Evolutionary conservation across 345 rosid species (phyloP).

Genomic region (Boechera stricta): DNA sequence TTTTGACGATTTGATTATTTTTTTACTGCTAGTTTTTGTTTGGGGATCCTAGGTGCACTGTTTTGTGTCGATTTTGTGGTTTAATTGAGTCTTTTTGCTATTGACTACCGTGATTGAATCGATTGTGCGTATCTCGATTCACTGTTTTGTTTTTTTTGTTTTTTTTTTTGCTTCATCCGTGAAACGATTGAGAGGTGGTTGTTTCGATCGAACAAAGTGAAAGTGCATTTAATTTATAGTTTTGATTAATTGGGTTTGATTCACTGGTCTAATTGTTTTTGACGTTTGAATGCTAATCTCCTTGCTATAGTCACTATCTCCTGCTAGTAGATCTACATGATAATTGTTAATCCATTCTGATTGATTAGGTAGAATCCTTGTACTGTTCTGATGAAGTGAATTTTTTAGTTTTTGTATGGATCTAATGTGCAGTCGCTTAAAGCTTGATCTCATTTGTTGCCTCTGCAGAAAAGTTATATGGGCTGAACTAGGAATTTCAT

Average conservation of each 20-base stretch:
- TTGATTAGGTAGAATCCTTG: conserved; percentile 26
- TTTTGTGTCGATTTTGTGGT: conserved; percentile 11
- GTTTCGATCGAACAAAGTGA: conserved; percentile 31
- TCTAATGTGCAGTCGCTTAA: conserved; percentile 18
- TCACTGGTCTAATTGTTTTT: background rate
- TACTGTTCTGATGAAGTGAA: conserved; percentile 4
- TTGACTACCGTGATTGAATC: conserved; percentile 10
- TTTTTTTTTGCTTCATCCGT: background rate
- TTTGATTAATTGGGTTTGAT: conserved; percentile 35
- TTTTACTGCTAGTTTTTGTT: too few species aligned
- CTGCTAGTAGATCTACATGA: conserved; percentile 29
- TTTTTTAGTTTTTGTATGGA: background rate
- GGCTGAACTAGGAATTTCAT: conserved; percentile 69
- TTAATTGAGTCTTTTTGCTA: background rate
- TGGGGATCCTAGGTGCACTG: background rate
- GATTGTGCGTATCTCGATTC: conserved; percentile 18
- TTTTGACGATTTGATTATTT: conserved; percentile 5
- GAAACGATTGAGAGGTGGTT: conserved; percentile 8
- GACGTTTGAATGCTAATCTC: conserved; percentile 8
- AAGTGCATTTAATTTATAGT: background rate
- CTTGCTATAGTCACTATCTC: background rate
- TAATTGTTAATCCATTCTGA: background rate
- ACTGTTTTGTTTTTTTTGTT: background rate
- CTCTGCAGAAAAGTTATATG: conserved; percentile 50
- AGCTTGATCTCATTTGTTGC: background rate